Conservation (phyloP, 495 filamentous ascomycete species). For the Tuber microsphaerosporum region DNA sequence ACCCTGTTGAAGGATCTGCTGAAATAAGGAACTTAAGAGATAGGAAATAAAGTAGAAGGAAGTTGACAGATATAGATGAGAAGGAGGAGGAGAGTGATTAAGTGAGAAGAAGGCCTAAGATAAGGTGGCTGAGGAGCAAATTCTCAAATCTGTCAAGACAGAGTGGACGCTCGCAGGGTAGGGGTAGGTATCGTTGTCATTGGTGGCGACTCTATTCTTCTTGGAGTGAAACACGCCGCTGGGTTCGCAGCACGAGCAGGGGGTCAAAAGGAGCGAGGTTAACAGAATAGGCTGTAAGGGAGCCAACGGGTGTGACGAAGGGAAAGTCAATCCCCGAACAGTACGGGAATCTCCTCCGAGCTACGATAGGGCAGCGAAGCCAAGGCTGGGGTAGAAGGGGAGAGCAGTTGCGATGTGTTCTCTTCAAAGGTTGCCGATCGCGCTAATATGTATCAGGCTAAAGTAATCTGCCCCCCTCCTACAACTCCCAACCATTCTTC, state of each 20-base stretch:
- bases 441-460: neutral
- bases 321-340: neutral
- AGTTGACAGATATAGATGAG: neutral
- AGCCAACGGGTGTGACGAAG: neutral
- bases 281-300: neutral
- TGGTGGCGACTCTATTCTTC: neutral
- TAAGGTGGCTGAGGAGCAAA: neutral
- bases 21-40: neutral
- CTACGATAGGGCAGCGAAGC: neutral
- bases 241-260: neutral
- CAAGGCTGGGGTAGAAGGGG: neutral
- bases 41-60: neutral
- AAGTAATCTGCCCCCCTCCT: neutral
- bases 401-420: neutral
- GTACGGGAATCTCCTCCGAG: neutral
- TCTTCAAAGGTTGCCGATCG: neutral
- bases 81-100: neutral
- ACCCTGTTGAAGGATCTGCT: constrained; percentile 29
- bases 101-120: neutral
- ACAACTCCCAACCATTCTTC: neutral
- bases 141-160: neutral
- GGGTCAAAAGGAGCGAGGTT: neutral
- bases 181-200: neutral
- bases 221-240: neutral
- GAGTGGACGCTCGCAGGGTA: neutral